phyloP scores from a whole-genome alignment of 805 yeast species.

The Lipomyces yamadae region DNA sequence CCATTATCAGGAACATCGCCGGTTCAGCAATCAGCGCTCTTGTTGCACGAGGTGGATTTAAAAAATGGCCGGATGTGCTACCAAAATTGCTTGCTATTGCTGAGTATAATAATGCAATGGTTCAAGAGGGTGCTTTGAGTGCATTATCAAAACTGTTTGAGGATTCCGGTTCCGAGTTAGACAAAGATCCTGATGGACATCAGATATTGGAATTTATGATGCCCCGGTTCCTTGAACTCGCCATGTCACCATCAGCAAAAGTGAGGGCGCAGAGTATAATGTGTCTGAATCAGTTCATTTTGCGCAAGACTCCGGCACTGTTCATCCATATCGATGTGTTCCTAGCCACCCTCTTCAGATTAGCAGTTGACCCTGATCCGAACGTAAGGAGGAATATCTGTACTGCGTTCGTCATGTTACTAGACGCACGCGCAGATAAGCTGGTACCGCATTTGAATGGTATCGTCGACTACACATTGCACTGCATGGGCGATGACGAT shows the following conservation, averaged over 20 bases:
- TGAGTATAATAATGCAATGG: constrained; percentile 52
- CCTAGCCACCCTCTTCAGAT: constrained; percentile 63
- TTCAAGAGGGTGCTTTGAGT: constrained; percentile 76
- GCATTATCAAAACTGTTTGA: constrained; percentile 90
- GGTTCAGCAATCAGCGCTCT: constrained; percentile 89
- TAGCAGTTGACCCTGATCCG: constrained; percentile 67
- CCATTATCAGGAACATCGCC: constrained; percentile 81
- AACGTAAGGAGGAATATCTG: constrained; percentile 76
- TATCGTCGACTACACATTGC: constrained; percentile 81
- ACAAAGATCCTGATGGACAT: constrained; percentile 65
- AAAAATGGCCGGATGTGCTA: constrained; percentile 75
- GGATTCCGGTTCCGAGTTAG: constrained; percentile 72
- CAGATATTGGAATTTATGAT: constrained; percentile 72
- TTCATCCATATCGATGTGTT: constrained; percentile 68
- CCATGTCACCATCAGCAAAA: constrained; percentile 49
- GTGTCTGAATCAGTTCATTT: constrained; percentile 77
- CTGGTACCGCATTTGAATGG: constrained; percentile 80
- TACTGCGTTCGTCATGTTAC: constrained; percentile 68
- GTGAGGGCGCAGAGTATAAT: constrained; percentile 67
- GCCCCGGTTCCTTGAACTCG: constrained; percentile 63
- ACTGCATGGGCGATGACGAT: constrained; percentile 66
- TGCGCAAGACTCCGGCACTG: constrained; percentile 69
- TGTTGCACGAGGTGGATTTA: constrained; percentile 68
- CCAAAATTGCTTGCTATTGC: constrained; percentile 69
- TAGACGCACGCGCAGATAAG: constrained; percentile 81